Evolutionary conservation across 352 stramenopile species (phyloP).

Genomic region (Blastocystis hominis): DNA sequence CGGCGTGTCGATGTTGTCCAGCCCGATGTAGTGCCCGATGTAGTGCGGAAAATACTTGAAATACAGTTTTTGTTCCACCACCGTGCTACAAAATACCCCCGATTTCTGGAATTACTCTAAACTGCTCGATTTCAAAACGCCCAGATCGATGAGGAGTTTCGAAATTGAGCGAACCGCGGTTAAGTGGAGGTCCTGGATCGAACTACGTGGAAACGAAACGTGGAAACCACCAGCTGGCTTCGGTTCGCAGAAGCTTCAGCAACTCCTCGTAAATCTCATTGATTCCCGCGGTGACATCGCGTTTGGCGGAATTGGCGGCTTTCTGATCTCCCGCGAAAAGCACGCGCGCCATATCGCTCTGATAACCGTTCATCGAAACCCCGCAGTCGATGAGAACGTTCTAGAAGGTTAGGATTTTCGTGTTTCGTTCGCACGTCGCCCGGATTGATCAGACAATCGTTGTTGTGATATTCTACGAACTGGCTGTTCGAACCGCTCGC

Average conservation of each 20-base stretch:
- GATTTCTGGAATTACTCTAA: neutral
- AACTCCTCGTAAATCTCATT: constrained; percentile 36
- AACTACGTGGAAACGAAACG: neutral
- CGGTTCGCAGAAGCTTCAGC: neutral
- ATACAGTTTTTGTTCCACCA: constrained; percentile 44
- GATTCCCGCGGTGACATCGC: neutral
- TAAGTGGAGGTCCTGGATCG: constrained; percentile 10
- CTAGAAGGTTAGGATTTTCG: neutral
- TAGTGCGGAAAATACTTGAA: constrained; percentile 56
- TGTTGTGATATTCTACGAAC: constrained; percentile 20
- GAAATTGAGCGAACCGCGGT: neutral
- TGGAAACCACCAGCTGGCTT: neutral
- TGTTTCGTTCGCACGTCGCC: neutral
- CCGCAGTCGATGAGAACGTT: constrained; percentile 46
- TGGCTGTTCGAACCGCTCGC: constrained; percentile 17
- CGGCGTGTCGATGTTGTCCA: constrained; percentile 46
- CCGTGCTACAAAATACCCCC: neutral
- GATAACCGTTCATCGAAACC: constrained; percentile 24
- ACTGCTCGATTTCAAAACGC: constrained; percentile 22
- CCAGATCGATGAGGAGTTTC: neutral
- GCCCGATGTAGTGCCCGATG: constrained; percentile 40
- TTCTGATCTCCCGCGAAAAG: constrained; percentile 17
- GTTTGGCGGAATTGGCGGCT: neutral
- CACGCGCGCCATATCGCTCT: constrained; percentile 46
- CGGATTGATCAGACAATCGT: constrained; percentile 35